Conservation (phyloP, 2,329 filamentous ascomycete species). For the Pseudogymnoascus sp. region DNA sequence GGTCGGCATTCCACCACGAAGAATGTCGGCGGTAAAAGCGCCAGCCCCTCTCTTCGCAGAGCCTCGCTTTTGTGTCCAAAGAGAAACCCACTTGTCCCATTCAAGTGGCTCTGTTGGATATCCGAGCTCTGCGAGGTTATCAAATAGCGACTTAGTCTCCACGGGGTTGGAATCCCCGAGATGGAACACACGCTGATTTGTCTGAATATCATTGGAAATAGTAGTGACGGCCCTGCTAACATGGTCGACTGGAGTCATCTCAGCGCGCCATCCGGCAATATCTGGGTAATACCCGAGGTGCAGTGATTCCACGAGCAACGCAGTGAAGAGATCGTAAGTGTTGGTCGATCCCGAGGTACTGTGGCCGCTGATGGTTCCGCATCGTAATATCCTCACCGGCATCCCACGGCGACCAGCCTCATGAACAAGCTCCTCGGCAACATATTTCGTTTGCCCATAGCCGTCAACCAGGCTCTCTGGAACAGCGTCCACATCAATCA, state of each 20-base stretch:
- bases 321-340: conserved; percentile 69
- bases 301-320: conserved; percentile 69
- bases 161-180: conserved; percentile 67
- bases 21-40: conserved; percentile 69
- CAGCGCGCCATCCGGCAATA: conserved; percentile 66
- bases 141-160: conserved; percentile 58
- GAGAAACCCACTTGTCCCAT: conserved; percentile 67
- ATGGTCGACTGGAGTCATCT: conserved; percentile 81
- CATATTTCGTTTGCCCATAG: conserved; percentile 77
- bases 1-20: conserved; percentile 72
- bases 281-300: conserved; percentile 63
- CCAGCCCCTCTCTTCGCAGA: conserved; percentile 58
- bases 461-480: conserved; percentile 63
- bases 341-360: conserved; percentile 69
- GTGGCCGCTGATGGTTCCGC: conserved; percentile 73
- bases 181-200: conserved; percentile 62
- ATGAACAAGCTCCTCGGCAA: conserved; percentile 65
- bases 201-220: conserved; percentile 55
- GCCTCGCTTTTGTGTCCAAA: conserved; percentile 67
- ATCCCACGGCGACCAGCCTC: conserved; percentile 63
- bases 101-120: conserved; percentile 59
- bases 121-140: conserved; percentile 56
- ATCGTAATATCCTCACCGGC: conserved; percentile 63
- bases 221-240: conserved; percentile 68
- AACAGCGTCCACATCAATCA: conserved; percentile 60